phyloP scores from a whole-genome alignment of 2,329 filamentous ascomycete genomes.

The Leptodontidium sp. region DNA sequence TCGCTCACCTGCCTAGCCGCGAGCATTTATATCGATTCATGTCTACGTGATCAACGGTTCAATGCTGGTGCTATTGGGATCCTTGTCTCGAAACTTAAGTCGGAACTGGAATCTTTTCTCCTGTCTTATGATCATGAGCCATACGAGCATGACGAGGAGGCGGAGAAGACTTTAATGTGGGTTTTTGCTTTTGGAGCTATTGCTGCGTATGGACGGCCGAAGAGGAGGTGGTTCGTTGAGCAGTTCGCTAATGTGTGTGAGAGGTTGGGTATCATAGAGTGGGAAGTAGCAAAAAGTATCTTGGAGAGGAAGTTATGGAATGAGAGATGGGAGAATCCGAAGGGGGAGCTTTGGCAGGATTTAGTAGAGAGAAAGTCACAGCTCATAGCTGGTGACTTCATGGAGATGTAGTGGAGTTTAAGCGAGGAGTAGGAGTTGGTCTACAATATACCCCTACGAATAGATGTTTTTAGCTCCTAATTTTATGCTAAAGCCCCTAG shows the following conservation, averaged over 20 bases:
- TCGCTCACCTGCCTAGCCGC: background rate
- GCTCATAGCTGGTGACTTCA: background rate
- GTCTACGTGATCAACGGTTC: background rate
- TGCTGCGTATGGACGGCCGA: background rate
- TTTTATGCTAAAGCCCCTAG: no score
- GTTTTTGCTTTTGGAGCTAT: background rate
- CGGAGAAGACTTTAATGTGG: background rate
- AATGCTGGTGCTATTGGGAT: constrained; percentile 8
- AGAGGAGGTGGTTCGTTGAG: constrained; percentile 5
- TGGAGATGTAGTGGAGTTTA: background rate
- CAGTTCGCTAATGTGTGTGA: background rate
- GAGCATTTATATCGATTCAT: background rate
- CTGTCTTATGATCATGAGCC: background rate
- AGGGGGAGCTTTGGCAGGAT: background rate
- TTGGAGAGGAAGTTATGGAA: background rate
- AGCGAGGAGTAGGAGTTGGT: no score
- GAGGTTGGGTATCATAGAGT: background rate
- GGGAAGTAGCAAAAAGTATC: background rate
- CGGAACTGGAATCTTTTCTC: background rate
- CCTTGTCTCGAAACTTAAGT: background rate
- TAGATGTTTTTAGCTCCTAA: no score
- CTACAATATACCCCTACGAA: no score
- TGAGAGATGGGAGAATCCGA: constrained; percentile 5
- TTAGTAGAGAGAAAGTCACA: background rate
- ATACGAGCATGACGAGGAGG: background rate